Conservation (phyloP, 306 rosid genomes). For the Trifolium subterraneum region DNA sequence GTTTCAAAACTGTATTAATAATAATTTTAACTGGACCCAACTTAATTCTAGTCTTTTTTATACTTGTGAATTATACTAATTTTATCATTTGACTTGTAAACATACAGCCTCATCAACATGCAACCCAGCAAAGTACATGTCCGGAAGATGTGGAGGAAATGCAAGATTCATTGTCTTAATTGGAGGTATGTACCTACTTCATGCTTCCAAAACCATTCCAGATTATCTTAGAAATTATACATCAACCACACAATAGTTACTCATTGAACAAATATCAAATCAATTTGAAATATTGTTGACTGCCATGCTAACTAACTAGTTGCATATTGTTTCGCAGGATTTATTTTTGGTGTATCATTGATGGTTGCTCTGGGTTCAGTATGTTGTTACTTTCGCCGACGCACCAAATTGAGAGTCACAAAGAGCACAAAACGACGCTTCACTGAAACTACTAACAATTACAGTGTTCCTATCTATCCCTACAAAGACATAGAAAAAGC, state of each 20-base stretch:
- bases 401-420: conserved; percentile 57
- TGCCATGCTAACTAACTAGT: neutral
- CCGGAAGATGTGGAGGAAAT: conserved; percentile 74
- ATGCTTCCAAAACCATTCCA: neutral
- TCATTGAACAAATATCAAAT: neutral
- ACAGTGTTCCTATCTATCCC: conserved; percentile 69
- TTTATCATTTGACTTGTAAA: conserved; percentile 34
- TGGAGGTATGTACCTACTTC: conserved; percentile 60
- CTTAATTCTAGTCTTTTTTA: neutral
- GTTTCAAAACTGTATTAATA: neutral
- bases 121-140: conserved; percentile 62
- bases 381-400: conserved; percentile 69
- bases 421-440: conserved; percentile 75
- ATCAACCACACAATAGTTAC: neutral
- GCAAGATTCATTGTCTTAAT: conserved; percentile 64
- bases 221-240: neutral
- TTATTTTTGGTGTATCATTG: conserved; percentile 57
- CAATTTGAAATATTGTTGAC: conserved; percentile 6
- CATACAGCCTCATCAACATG: conserved; percentile 60
- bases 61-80: conserved; percentile 7
- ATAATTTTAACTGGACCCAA: neutral
- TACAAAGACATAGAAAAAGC: conserved; percentile 87
- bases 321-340: conserved; percentile 48
- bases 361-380: conserved; percentile 53
- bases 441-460: conserved; percentile 73